Evolutionary conservation across 495 filamentous ascomycete species (phyloP).

Genomic region (Amphirosellinia nigrospora): DNA sequence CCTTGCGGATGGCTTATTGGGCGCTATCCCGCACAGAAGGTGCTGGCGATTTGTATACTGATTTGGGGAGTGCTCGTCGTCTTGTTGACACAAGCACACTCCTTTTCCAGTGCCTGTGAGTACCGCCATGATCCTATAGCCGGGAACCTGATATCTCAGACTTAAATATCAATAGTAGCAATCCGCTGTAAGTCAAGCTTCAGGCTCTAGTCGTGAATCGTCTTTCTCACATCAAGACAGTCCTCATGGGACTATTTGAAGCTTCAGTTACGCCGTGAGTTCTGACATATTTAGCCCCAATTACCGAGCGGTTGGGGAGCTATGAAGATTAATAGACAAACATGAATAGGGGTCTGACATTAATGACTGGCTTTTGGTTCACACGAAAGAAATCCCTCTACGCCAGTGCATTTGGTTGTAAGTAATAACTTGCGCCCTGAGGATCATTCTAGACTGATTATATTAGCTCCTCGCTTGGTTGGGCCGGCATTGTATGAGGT

Average conservation of each 20-base stretch:
- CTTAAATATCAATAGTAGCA: background rate
- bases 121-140: background rate
- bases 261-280: slow-evolving; percentile 22
- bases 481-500: slow-evolving; percentile 44
- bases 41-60: slow-evolving; percentile 15
- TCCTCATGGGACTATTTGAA: slow-evolving; percentile 25
- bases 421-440: background rate
- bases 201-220: too few relatives aligned
- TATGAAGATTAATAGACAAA: background rate
- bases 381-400: slow-evolving; percentile 39
- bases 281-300: background rate
- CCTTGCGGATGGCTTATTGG: slow-evolving; percentile 56
- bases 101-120: slow-evolving; percentile 13
- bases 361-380: slow-evolving; percentile 27
- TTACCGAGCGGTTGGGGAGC: too few relatives aligned
- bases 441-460: background rate
- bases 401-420: slow-evolving; percentile 49
- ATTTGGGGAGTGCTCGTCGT: slow-evolving; percentile 21
- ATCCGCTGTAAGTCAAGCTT: background rate
- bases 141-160: background rate
- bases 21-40: slow-evolving; percentile 41
- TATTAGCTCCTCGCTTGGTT: slow-evolving; percentile 42
- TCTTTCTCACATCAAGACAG: background rate
- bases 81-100: slow-evolving; percentile 11
- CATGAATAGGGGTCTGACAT: slow-evolving; percentile 17